Evolutionary conservation across 148 eudicot species (phyloP).

Genomic region (Arctostaphylos glauca): DNA sequence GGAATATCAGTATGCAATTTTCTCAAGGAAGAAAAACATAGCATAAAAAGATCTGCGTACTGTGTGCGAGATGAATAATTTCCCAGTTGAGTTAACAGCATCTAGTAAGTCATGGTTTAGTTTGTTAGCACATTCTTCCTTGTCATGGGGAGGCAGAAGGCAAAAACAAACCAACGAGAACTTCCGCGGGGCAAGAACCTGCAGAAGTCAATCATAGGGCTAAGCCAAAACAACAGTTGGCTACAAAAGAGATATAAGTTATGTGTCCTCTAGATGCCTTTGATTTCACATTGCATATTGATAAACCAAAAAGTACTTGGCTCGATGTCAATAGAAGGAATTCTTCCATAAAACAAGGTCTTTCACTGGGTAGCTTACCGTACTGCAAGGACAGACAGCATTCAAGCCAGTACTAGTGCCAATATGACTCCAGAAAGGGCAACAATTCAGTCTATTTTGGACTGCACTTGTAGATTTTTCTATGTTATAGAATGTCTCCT

Average conservation of each 20-base stretch:
- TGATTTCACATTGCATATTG: neutral
- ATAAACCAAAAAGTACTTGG: neutral
- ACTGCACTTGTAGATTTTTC: neutral
- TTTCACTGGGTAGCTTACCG: neutral
- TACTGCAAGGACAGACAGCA: neutral
- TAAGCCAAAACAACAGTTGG: slow-evolving; percentile 13
- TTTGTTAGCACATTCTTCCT: slow-evolving; percentile 44
- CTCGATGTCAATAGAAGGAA: neutral
- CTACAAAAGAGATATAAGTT: neutral
- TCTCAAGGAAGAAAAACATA: neutral
- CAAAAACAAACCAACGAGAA: slow-evolving; percentile 90
- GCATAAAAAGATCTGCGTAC: slow-evolving; percentile 31
- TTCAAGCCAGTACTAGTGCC: neutral
- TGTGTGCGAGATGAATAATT: slow-evolving; percentile 80
- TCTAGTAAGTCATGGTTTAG: slow-evolving; percentile 75
- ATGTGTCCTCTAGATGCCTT: neutral
- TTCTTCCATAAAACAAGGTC: slow-evolving; percentile 1
- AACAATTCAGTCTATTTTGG: neutral
- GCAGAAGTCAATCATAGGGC: slow-evolving; percentile 18
- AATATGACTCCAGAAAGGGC: neutral
- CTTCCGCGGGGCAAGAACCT: slow-evolving; percentile 72
- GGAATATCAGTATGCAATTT: slow-evolving; percentile 1
- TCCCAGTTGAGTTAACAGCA: slow-evolving; percentile 77
- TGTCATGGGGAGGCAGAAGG: slow-evolving; percentile 43
- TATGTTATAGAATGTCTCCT: neutral